Evolutionary conservation across 2,329 filamentous ascomycete genomes (phyloP).

Genomic region (Fusarium hostae): DNA sequence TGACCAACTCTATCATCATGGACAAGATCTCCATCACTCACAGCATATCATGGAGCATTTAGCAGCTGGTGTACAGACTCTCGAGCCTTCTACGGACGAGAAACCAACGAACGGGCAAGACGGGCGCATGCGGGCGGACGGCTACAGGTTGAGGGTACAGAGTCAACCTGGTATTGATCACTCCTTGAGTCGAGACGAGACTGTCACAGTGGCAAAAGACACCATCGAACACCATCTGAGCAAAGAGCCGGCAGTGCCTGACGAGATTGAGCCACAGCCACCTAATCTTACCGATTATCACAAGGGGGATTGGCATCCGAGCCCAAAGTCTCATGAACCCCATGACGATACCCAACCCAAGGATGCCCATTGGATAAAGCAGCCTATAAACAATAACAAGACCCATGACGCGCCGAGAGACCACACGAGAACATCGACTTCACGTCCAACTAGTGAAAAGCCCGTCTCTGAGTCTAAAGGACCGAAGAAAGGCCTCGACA

Average conservation of each 20-base stretch:
- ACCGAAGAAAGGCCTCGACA: background rate
- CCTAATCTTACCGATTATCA: conserved; percentile 33
- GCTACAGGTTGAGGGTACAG: background rate
- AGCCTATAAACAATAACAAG: conserved; percentile 18
- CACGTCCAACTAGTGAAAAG: background rate
- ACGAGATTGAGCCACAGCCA: conserved; percentile 1
- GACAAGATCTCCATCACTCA: conserved; percentile 48
- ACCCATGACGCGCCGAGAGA: background rate
- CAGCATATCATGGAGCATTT: conserved; percentile 52
- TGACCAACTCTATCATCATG: conserved; percentile 48
- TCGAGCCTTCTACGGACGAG: conserved; percentile 1
- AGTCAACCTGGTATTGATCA: conserved; percentile 13
- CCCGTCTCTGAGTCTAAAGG: background rate
- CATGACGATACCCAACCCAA: conserved; percentile 28
- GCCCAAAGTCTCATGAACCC: conserved; percentile 37
- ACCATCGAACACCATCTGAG: conserved; percentile 21
- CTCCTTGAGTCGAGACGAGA: conserved; percentile 26
- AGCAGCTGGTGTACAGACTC: conserved; percentile 34
- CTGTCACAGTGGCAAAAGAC: conserved; percentile 4
- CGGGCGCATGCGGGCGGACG: background rate
- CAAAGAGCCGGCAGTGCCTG: conserved; percentile 17
- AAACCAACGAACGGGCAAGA: conserved; percentile 10
- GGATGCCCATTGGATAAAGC: conserved; percentile 21
- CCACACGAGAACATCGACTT: background rate
- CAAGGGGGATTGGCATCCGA: conserved; percentile 18